Conservation (phyloP, 2,329 filamentous ascomycete species). For the Arthrobotrys sinensis region DNA sequence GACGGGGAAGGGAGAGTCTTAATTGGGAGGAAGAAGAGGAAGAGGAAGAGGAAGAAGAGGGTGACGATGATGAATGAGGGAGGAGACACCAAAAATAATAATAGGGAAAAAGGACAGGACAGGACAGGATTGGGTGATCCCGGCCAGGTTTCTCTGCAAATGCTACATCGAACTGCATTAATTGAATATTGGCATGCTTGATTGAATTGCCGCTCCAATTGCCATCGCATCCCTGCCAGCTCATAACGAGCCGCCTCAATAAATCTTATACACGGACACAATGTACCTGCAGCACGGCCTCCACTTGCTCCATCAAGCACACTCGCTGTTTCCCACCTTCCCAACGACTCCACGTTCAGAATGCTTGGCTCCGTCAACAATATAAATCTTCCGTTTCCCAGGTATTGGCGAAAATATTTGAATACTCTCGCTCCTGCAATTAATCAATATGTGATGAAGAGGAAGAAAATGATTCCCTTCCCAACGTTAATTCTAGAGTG, state of each 20-base stretch:
- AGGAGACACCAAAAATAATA: too few species aligned
- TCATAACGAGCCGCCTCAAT: slow-evolving; percentile 6
- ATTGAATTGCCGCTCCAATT: slow-evolving; percentile 8
- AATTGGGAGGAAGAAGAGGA: background rate
- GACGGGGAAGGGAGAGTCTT: background rate
- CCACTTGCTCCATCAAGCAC: background rate
- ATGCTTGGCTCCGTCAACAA: slow-evolving; percentile 20
- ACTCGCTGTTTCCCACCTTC: background rate
- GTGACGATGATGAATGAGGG: background rate
- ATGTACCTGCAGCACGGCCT: slow-evolving; percentile 22
- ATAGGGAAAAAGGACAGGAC: background rate
- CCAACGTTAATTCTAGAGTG: too few species aligned
- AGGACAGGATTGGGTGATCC: slow-evolving; percentile 1
- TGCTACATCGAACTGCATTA: slow-evolving; percentile 3
- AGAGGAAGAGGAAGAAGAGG: slow-evolving; percentile 13
- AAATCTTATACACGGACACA: background rate
- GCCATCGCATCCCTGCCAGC: background rate
- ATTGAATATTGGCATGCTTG: background rate
- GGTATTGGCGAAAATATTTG: background rate
- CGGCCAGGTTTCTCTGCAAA: background rate
- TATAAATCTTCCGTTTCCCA: slow-evolving; percentile 1
- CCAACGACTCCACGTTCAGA: background rate
- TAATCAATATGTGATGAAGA: background rate
- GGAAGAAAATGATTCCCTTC: too few species aligned
- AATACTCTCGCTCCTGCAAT: background rate